phyloP scores from a whole-genome alignment of 306 rosid genomes.

The Begonia loranthoides region DNA sequence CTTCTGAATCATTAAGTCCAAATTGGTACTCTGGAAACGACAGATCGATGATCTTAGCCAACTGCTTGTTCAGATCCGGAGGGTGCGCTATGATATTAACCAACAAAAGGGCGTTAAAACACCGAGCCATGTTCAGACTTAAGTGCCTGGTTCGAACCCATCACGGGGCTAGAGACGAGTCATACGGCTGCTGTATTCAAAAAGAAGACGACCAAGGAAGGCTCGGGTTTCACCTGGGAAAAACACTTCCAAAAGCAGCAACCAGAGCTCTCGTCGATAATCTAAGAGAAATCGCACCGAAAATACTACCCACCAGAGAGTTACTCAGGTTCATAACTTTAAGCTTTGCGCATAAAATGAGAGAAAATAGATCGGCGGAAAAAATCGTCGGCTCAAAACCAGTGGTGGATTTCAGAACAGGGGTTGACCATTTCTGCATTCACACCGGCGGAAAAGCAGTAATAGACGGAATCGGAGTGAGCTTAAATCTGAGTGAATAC shows the following conservation, averaged over 20 bases:
- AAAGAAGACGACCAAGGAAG: slow-evolving; percentile 48
- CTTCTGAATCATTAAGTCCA: slow-evolving; percentile 61
- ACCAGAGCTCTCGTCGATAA: slow-evolving; percentile 66
- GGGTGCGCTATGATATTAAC: slow-evolving; percentile 58
- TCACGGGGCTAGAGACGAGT: slow-evolving; percentile 62
- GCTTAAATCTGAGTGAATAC: slow-evolving; percentile 16
- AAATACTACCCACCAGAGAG: slow-evolving; percentile 57
- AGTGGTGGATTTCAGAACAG: not conserved
- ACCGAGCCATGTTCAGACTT: slow-evolving; percentile 29
- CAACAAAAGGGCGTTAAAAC: slow-evolving; percentile 37
- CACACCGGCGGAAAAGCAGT: slow-evolving; percentile 1
- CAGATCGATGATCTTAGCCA: slow-evolving; percentile 65
- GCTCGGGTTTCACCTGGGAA: slow-evolving; percentile 42
- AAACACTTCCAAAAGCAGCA: slow-evolving; percentile 61
- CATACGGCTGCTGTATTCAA: slow-evolving; percentile 49
- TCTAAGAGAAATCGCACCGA: slow-evolving; percentile 41
- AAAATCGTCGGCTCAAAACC: not conserved
- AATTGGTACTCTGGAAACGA: slow-evolving; percentile 73
- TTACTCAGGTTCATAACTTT: slow-evolving; percentile 20
- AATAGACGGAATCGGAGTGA: not conserved
- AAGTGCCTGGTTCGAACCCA: slow-evolving; percentile 62
- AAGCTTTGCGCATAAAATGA: too few species aligned
- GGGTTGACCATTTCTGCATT: not conserved
- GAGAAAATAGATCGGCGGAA: too few species aligned
- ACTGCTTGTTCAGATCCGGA: slow-evolving; percentile 61